Evolutionary conservation across 2,329 filamentous ascomycete genomes (phyloP).

Genomic region (Ceratocystis harringtonii): DNA sequence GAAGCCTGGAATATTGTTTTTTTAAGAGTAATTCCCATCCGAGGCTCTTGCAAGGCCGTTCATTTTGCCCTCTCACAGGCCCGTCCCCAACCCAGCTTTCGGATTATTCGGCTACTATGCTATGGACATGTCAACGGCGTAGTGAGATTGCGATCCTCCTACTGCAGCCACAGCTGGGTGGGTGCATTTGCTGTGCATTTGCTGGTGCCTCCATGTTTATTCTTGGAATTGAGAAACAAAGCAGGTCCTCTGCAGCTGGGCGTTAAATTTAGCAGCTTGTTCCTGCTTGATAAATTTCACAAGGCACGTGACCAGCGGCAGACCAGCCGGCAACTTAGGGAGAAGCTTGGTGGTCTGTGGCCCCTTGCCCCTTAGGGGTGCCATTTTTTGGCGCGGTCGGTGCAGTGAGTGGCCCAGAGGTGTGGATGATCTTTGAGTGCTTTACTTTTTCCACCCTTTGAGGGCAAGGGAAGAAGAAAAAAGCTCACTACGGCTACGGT

Average conservation of each 20-base stretch:
- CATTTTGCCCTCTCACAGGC: not conserved
- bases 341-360: not conserved
- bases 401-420: not conserved
- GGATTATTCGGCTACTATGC: no score
- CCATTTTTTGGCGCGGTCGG: not conserved
- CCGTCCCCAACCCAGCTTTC: not conserved
- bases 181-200: not conserved
- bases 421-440: not conserved
- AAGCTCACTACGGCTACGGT: not conserved
- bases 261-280: not conserved
- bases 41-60: not conserved
- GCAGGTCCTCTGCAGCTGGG: not conserved
- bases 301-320: not conserved
- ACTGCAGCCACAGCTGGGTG: not conserved
- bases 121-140: not conserved
- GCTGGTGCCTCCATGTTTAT: not conserved
- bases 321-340: not conserved
- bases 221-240: not conserved
- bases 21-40: not conserved
- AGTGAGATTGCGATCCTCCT: not conserved
- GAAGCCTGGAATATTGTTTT: not conserved
- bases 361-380: not conserved
- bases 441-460: not conserved
- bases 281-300: not conserved
- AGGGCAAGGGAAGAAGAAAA: not conserved